Evolutionary conservation across 2,329 filamentous ascomycete genomes (phyloP), one percentile per base, ranked within the genome.

Genomic region (Cladosporium sp.): DNA sequence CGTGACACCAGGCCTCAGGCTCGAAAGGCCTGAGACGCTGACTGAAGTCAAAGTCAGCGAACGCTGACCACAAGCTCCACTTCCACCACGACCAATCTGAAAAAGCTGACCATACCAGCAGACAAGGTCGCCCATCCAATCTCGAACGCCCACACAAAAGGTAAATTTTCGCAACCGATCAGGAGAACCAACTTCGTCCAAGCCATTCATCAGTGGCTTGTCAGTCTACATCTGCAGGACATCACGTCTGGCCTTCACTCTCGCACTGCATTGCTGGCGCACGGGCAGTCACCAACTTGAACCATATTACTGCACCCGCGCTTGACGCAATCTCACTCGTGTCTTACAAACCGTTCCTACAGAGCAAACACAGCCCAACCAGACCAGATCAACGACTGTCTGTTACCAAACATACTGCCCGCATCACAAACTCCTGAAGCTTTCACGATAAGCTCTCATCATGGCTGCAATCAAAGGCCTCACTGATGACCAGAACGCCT

Each of bases 401-500:
- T n/a, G n/a, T n/a, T n/a, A 42, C 12, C 24, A 22, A 9, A 42
- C 39, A 42, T 17, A 22, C 39, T 13, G 3, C 10, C 39, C 5
- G 12, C 39, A 42, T 9, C 7, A 22, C 37, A 45, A 12, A 7
- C 10, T 17, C 34, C 13, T 28, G 34, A 19, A 36, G 2, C n/a
- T 20, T 32, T 24, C 36, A 53, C 36, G 7, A 32, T n/a, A n/a
- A n/a, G n/a, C n/a, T n/a, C n/a, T n/a, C n/a, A n/a, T n/a, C n/a
- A 64, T 65, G 61, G 60, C 58, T n/a, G 44, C 39, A 19, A 60
- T 64, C 32, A 44, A 58, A n/a, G 62, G 59, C 8, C 47, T 65
- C 22, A 59, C 57, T 9, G 58, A 59, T 19, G 48, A 22, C 36
- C 64, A 63, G 42, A 56, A 54, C 28, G 47, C 47, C 9, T 52